Evolutionary conservation across 2,329 filamentous ascomycete genomes (phyloP), one percentile per base, ranked within the genome.

Genomic region (Ophiostoma montium): DNA sequence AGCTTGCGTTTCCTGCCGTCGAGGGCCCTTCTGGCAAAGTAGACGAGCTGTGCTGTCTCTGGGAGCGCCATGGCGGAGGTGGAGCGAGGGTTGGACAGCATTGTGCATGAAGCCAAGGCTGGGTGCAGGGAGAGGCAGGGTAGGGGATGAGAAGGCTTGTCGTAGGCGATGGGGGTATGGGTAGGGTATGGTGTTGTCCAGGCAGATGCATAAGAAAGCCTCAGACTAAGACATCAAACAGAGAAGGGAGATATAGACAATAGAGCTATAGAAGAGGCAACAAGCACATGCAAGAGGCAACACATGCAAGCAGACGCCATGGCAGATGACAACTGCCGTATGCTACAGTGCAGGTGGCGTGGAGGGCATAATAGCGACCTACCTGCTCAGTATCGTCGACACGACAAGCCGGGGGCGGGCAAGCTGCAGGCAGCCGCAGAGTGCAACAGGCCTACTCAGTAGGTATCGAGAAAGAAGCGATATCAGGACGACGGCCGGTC

Each of bases 1-100:
- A 50, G 48, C 16, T 41, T 53, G 31, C 48, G 51, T 46, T 50
- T 50, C 32, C 45, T 42, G 45, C 45, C 51, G 46, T 39, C 45
- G 9, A 47, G 35, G 10, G 41, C 35, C 10, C 30, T 48, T 5
- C 32, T 35, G n/a, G 50, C 33, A 31, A 52, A 52, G 48, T 47
- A 50, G 35, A 52, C 39, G 19, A 47, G 47, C 33, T 45, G 23
- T 23, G 44, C 50, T 15, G 45, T 52, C 35, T 52, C 50, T 13
- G 47, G 50, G 13, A 47, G 38, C 18, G 45, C 36, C 47, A 52
- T 50, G 8, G n/a, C 41, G 19, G 50, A 32, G 19, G 35, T 15
- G 33, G 50, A 23, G 6, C 30, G 10, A 13, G 18, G 35, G 5
- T 31, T 35, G 21, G 31, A 21, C 15, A 23, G 30, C 38, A 38